These are phyloP conservation scores for Globisporangium parvum DNA, from an alignment of 352 stramenopile species.

Conservation along the genomic window DNA sequence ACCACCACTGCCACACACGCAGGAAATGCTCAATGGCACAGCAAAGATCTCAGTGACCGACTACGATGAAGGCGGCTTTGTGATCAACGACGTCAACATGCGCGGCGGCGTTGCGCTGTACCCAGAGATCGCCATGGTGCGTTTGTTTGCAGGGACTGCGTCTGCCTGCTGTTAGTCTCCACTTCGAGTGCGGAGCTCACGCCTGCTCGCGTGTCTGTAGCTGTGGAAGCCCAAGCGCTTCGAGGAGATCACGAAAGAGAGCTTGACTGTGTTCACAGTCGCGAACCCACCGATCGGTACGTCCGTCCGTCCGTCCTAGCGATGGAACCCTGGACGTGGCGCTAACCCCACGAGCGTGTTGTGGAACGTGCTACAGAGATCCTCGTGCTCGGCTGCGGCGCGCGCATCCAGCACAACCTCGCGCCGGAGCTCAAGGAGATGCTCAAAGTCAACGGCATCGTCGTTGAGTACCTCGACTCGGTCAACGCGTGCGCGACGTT, in stretches of 20 bases:
- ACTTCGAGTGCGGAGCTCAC: no score
- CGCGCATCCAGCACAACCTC: slow-evolving; percentile 55
- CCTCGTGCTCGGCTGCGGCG: slow-evolving; percentile 71
- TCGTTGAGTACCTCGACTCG: slow-evolving; percentile 82
- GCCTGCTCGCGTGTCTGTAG: slow-evolving; percentile 18
- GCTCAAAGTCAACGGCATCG: slow-evolving; percentile 78
- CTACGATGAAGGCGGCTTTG: slow-evolving; percentile 83
- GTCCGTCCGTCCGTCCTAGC: background rate
- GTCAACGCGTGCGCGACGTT: slow-evolving; percentile 86
- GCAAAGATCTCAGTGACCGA: slow-evolving; percentile 74
- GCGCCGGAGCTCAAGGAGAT: slow-evolving; percentile 57
- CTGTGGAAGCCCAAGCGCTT: slow-evolving; percentile 75
- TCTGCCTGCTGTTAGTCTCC: background rate
- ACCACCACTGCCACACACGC: background rate
- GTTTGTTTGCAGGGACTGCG: background rate
- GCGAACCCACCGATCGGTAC: slow-evolving; percentile 67
- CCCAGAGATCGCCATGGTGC: slow-evolving; percentile 73
- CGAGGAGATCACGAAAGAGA: slow-evolving; percentile 77
- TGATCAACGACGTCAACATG: slow-evolving; percentile 84
- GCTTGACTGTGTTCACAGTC: slow-evolving; percentile 68
- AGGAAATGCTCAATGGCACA: slow-evolving; percentile 84
- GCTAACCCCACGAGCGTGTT: background rate
- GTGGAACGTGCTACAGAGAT: slow-evolving; percentile 37
- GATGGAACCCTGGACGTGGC: no score
- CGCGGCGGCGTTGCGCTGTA: slow-evolving; percentile 64